These are phyloP conservation scores for Schizosaccharomyces japonicus DNA, from an alignment of 805 yeast species.

Conservation along the genomic window DNA sequence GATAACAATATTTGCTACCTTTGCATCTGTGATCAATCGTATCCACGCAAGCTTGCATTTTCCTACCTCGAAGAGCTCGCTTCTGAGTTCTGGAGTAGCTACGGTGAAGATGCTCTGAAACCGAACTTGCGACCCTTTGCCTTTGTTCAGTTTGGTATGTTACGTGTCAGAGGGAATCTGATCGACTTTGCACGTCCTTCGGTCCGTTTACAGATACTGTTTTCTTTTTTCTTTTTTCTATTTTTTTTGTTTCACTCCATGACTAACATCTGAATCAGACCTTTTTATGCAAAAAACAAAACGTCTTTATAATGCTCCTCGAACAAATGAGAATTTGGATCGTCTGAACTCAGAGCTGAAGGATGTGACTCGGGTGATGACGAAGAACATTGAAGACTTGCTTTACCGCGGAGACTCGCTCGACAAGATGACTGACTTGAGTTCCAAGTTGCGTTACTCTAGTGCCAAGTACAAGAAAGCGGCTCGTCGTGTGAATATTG, in stretches of 20 bases:
- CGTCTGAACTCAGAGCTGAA: conserved; percentile 64
- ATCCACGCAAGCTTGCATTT: conserved; percentile 74
- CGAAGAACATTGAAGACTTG: conserved; percentile 85
- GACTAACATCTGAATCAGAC: no score
- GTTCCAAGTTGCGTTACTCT: conserved; percentile 54
- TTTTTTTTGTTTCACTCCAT: no score
- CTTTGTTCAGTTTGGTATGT: conserved; percentile 47
- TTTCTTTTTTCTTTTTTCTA: no score
- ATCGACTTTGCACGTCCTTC: not conserved
- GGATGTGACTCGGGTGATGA: conserved; percentile 87
- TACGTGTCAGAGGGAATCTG: conserved; percentile 12
- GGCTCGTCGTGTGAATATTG: conserved; percentile 76
- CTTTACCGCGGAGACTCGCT: conserved; percentile 84
- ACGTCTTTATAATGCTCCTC: conserved; percentile 68
- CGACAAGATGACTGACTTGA: conserved; percentile 70
- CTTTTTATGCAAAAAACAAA: conserved; percentile 52
- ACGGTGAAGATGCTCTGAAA: conserved; percentile 41
- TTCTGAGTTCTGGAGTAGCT: conserved; percentile 56
- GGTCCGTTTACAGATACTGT: not conserved
- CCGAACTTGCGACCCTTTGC: conserved; percentile 69
- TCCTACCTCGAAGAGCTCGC: conserved; percentile 65
- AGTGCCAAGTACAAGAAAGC: conserved; percentile 70
- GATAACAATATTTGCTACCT: conserved; percentile 45
- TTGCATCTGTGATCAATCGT: conserved; percentile 51
- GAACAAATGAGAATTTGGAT: conserved; percentile 75